Evolutionary conservation across 2,329 filamentous ascomycete genomes (phyloP).

Genomic region (Fusarium nurragi): DNA sequence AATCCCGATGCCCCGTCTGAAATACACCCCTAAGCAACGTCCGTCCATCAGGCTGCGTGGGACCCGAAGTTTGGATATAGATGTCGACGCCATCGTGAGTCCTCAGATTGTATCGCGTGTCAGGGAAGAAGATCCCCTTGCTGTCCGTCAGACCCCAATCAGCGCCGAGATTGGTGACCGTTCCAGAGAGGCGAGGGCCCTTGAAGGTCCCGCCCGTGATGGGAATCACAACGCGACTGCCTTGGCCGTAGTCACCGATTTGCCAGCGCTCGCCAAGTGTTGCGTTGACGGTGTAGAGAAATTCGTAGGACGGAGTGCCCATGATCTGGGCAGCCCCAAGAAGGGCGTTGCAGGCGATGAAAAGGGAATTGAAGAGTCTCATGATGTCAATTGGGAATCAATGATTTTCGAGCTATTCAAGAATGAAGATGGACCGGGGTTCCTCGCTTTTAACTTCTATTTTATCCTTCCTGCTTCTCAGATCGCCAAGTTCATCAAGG

Average conservation of each 20-base stretch:
- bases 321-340: conserved; percentile 20
- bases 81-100: conserved; percentile 52
- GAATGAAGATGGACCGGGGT: fast-evolving
- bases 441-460: neutral
- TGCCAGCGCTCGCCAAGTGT: conserved; percentile 34
- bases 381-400: conserved; percentile 1
- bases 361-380: conserved; percentile 14
- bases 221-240: conserved; percentile 42
- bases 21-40: conserved; percentile 45
- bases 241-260: conserved; percentile 39
- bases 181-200: conserved; percentile 49
- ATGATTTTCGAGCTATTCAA: neutral
- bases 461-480: neutral
- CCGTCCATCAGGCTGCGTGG: conserved; percentile 48
- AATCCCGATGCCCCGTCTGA: conserved; percentile 49
- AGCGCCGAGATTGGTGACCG: conserved; percentile 46
- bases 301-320: conserved; percentile 34
- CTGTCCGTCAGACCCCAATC: conserved; percentile 52
- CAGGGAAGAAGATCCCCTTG: conserved; percentile 51
- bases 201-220: conserved; percentile 51
- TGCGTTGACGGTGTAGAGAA: conserved; percentile 38
- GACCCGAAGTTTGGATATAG: conserved; percentile 50
- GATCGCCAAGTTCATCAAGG: conserved; percentile 5
- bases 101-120: conserved; percentile 52
- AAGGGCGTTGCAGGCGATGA: neutral